Percentiles rank a stretch among this genome's conserved stretches.
Evolutionary conservation across 139 green algal species (phyloP).

Genomic region (Edaphochlamys debaryana): DNA sequence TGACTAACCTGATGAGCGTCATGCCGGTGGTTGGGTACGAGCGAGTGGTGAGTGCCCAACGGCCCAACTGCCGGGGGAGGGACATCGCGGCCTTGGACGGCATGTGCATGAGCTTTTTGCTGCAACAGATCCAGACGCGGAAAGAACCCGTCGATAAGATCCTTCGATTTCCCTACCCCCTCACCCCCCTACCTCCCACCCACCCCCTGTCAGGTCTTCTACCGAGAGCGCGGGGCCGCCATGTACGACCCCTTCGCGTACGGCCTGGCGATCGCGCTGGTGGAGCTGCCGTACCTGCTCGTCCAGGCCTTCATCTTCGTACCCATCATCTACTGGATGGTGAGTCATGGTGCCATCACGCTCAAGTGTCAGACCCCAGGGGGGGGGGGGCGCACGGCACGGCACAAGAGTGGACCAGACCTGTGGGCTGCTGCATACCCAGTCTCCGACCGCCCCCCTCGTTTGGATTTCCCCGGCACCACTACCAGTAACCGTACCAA

Average conservation of each 20-base stretch:
- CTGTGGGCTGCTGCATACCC: no score
- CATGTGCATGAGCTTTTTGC: no score
- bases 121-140: no score
- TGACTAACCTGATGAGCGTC: constrained; percentile 53
- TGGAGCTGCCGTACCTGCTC: constrained; percentile 68
- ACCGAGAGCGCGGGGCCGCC: constrained; percentile 41
- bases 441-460: no score
- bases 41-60: constrained; percentile 40
- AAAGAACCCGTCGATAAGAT: background rate
- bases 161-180: background rate
- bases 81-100: background rate
- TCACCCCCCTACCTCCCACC: no score
- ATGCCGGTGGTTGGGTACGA: constrained; percentile 53
- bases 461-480: no score
- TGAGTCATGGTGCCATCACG: no score
- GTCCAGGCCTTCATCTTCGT: constrained; percentile 65
- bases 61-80: no score
- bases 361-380: no score
- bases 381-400: no score
- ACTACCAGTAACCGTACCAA: no score
- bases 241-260: constrained; percentile 53
- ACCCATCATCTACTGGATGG: constrained; percentile 64
- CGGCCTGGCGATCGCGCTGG: constrained; percentile 51
- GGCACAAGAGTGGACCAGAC: no score
- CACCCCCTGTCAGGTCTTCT: constrained; percentile 53